Conservation (phyloP, 129 eudicot genomes). For the Glebionis coronaria region DNA sequence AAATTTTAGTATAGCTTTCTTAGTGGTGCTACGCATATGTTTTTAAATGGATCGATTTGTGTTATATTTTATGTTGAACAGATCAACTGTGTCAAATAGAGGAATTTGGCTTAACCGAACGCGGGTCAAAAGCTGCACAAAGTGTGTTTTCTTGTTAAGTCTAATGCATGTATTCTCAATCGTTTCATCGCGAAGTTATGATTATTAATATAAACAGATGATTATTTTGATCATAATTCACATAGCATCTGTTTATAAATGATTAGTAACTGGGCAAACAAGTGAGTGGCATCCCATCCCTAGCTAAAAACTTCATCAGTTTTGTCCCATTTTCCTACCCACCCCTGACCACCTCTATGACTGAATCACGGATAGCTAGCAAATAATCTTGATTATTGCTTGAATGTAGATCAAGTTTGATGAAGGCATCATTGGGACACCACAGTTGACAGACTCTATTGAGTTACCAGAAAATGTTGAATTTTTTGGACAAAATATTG, state of each 20-base stretch:
- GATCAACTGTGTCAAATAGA: not conserved
- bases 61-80: not conserved
- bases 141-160: too few relatives aligned
- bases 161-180: too few relatives aligned
- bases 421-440: conserved; percentile 88
- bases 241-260: too few relatives aligned
- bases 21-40: not conserved
- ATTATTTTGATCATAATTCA: too few relatives aligned
- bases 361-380: not conserved
- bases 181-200: too few relatives aligned
- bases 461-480: conserved; percentile 78
- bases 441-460: conserved; percentile 81
- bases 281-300: too few relatives aligned
- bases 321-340: too few relatives aligned
- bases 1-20: not conserved
- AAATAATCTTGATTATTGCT: not conserved
- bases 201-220: too few relatives aligned
- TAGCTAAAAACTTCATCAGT: too few relatives aligned
- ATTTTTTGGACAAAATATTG: conserved; percentile 72
- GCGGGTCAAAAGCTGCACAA: too few relatives aligned
- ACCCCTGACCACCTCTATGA: not conserved
- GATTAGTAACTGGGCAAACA: too few relatives aligned
- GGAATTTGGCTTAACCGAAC: not conserved
- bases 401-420: conserved; percentile 70
- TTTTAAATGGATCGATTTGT: not conserved